These are phyloP conservation scores for Hirsutella thompsonii DNA, from an alignment of 2,329 filamentous ascomycete genomes.

Conservation along the genomic window DNA sequence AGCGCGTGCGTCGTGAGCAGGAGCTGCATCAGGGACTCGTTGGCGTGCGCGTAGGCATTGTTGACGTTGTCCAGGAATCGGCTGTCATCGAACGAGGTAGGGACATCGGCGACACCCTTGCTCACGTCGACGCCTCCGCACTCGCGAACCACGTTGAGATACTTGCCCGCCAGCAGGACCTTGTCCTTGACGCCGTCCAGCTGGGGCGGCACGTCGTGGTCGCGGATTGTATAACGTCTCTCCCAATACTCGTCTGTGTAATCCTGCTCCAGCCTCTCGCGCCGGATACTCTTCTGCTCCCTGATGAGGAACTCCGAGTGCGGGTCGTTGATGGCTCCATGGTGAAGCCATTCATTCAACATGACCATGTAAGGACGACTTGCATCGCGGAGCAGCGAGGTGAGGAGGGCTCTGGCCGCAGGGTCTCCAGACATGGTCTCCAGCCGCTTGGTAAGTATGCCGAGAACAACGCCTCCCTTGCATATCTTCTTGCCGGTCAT, in stretches of 20 bases:
- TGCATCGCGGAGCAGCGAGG: constrained; percentile 70
- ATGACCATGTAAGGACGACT: constrained; percentile 94
- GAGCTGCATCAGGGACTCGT: constrained; percentile 81
- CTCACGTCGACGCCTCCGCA: constrained; percentile 93
- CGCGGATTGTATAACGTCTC: constrained; percentile 86
- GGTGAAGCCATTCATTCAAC: constrained; percentile 97
- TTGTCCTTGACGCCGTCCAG: constrained; percentile 86
- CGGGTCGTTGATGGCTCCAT: constrained; percentile 87
- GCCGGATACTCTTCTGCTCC: constrained; percentile 87
- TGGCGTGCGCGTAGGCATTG: constrained; percentile 86
- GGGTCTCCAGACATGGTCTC: constrained; percentile 91
- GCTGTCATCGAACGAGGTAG: constrained; percentile 79
- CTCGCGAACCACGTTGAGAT: constrained; percentile 93
- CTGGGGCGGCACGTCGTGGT: constrained; percentile 83
- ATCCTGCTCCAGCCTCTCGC: constrained; percentile 84
- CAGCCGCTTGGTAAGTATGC: constrained; percentile 70
- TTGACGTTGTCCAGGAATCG: constrained; percentile 95
- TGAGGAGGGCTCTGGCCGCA: constrained; percentile 69
- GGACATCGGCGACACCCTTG: constrained; percentile 78
- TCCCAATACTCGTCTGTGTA: constrained; percentile 99
- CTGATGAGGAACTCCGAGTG: constrained; percentile 91
- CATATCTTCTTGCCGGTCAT: constrained; percentile 83
- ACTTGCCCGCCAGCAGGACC: constrained; percentile 89
- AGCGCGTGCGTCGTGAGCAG: constrained; percentile 87
- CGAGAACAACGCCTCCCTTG: constrained; percentile 92